Base-by-base conservation (phyloP, 1,139 yeast genomes). In the Yamadazyma dushanensis region DNA sequence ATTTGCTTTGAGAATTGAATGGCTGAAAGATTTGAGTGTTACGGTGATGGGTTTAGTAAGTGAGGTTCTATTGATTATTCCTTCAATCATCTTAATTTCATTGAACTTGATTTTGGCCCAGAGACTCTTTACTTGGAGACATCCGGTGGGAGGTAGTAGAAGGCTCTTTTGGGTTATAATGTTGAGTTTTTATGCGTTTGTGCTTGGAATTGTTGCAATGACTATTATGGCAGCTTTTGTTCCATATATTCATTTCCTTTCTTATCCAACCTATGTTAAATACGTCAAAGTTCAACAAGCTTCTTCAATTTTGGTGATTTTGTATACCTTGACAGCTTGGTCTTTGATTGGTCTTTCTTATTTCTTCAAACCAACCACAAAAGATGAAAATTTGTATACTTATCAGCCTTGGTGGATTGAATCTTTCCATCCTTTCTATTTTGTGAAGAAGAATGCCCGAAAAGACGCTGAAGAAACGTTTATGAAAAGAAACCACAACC, bases 391-490 rank as follows among this genome's bases (percentile, higher is more conserved):
- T 33, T 62, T 79, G 29, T 66, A 72, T 47, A 80, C 87, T 14
- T 78, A 78, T 53, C 92, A 83, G 57, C 87, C 94, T 25, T 80
- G 83, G 73, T 84, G 94, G 94, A 79, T 84, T 51, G 80, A 80
- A 53, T 72, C 79, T 2, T 80, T 82, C 49, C 53, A 63, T 13
- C 70, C 81, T 10, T 59, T 66, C 29, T 80, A 80, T 55, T 80
- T 69, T 55, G 80, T 78, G 16, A 66, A 66, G 45, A 69, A 66
- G 29, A 63, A 66, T 50, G 75, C 81, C 20, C 63, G 70, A 4
- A 59, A 54, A 31, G 58, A 59, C 27, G 83, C 83, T n/a, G 80
- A 68, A 46, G 65, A 61, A 24, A 53, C 78, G 0, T 78, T 79
- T 45, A 63, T 72, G 62, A 66, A 68, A 43, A 66, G 75, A 51